These are phyloP conservation scores for Bertia moriformis DNA, from an alignment of 2,329 filamentous ascomycete genomes.

Conservation along the genomic window DNA sequence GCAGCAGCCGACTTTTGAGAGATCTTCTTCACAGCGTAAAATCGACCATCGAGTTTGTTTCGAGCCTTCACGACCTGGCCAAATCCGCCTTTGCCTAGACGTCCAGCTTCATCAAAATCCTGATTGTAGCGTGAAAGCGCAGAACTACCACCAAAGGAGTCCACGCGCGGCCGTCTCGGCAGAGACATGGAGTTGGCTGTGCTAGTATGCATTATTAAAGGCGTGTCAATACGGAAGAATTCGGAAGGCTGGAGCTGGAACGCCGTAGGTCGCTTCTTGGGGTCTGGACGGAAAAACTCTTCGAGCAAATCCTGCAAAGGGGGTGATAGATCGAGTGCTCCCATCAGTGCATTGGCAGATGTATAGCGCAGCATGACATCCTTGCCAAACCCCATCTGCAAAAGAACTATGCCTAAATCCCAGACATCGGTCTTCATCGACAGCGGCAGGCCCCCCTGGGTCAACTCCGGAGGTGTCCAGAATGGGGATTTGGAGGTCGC, in stretches of 20 bases:
- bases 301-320: constrained; percentile 40
- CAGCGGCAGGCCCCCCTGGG: constrained; percentile 21
- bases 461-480: constrained; percentile 39
- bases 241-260: constrained; percentile 49
- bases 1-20: constrained; percentile 39
- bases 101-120: constrained; percentile 50
- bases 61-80: constrained; percentile 55
- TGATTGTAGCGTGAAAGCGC: constrained; percentile 33
- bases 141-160: background rate
- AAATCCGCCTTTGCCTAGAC: constrained; percentile 51
- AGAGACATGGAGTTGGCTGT: constrained; percentile 1
- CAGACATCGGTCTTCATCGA: constrained; percentile 44
- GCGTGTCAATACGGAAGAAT: constrained; percentile 32
- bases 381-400: constrained; percentile 52
- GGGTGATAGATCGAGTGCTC: constrained; percentile 32
- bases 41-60: constrained; percentile 49
- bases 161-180: background rate
- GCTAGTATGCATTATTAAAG: constrained; percentile 16
- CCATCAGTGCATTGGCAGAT: constrained; percentile 37
- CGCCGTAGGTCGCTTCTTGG: constrained; percentile 42
- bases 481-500: constrained; percentile 27
- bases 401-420: constrained; percentile 49
- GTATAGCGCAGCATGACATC: constrained; percentile 36
- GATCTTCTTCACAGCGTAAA: constrained; percentile 57
- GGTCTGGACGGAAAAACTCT: constrained; percentile 43